phyloP scores from a whole-genome alignment of 225 moss, liverwort and hornwort species.

The Pleurozium schreberi region DNA sequence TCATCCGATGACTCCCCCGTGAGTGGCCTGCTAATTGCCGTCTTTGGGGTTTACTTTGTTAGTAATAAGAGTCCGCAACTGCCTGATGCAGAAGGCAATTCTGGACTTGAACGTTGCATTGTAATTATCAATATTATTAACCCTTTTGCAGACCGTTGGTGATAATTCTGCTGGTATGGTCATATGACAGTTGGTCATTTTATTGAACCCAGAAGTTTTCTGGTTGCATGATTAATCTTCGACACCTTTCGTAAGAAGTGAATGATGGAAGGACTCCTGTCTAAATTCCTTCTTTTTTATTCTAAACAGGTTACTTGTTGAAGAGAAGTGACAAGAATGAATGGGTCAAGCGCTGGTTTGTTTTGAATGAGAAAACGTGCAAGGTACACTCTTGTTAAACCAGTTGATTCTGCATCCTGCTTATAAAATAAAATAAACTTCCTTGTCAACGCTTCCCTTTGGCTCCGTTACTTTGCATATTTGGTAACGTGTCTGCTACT shows the following conservation, averaged over 20 bases:
- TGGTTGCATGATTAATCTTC: not conserved
- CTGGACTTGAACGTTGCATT: not conserved
- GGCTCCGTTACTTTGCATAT: not conserved
- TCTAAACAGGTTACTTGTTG: constrained; percentile 53
- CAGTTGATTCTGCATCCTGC: not conserved
- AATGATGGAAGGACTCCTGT: not conserved
- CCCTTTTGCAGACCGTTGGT: constrained; percentile 54
- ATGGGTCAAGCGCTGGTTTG: constrained; percentile 91
- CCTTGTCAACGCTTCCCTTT: not conserved
- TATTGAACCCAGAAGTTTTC: not conserved
- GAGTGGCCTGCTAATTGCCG: constrained; percentile 4
- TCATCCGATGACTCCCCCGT: constrained; percentile 66
- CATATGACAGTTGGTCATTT: not conserved
- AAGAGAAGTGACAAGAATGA: constrained; percentile 71
- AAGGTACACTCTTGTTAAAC: constrained; percentile 29
- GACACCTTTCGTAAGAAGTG: not conserved
- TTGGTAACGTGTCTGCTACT: not conserved
- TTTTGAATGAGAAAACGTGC: constrained; percentile 70
- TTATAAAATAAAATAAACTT: not conserved
- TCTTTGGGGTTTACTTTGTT: not conserved
- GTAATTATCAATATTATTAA: not conserved
- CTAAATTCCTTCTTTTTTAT: not conserved
- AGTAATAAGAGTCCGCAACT: not conserved
- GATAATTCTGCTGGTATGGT: constrained; percentile 64
- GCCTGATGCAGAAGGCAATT: not conserved